Conservation (phyloP, 352 stramenopile genomes). For the Phytophthora pini region DNA sequence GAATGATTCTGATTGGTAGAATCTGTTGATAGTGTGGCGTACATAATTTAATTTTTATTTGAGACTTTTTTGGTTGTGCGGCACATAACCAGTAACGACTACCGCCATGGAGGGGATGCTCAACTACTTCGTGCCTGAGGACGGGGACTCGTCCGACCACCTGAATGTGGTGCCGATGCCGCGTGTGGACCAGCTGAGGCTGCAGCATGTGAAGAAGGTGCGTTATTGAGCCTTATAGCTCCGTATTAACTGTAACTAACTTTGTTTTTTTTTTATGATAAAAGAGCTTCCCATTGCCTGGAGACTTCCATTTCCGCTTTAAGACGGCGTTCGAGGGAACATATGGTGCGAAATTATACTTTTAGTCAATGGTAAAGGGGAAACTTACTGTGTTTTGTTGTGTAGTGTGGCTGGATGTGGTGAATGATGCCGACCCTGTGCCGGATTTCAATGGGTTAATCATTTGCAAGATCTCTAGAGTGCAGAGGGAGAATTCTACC, state of each 20-base stretch:
- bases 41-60: neutral
- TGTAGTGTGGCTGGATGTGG: conserved; percentile 83
- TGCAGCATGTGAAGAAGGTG: conserved; percentile 86
- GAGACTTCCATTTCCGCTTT: conserved; percentile 88
- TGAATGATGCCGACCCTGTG: conserved; percentile 72
- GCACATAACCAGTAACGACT: neutral
- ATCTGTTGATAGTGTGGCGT: neutral
- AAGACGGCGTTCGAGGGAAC: conserved; percentile 88
- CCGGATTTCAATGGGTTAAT: conserved; percentile 84
- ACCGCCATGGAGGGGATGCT: conserved; percentile 83
- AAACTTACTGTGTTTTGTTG: conserved; percentile 6
- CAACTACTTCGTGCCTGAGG: conserved; percentile 89
- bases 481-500: conserved; percentile 59
- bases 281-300: conserved; percentile 77
- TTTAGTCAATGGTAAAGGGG: conserved; percentile 17
- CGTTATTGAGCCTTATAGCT: neutral
- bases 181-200: conserved; percentile 73
- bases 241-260: too few species aligned
- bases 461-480: conserved; percentile 81
- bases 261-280: conserved; percentile 15
- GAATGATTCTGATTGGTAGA: conserved; percentile 2
- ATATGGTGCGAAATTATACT: conserved; percentile 52
- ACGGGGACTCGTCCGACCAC: conserved; percentile 87
- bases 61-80: neutral
- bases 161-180: conserved; percentile 85